phyloP scores from a whole-genome alignment of 148 eudicot genomes.

The Fagopyrum tataricum region DNA sequence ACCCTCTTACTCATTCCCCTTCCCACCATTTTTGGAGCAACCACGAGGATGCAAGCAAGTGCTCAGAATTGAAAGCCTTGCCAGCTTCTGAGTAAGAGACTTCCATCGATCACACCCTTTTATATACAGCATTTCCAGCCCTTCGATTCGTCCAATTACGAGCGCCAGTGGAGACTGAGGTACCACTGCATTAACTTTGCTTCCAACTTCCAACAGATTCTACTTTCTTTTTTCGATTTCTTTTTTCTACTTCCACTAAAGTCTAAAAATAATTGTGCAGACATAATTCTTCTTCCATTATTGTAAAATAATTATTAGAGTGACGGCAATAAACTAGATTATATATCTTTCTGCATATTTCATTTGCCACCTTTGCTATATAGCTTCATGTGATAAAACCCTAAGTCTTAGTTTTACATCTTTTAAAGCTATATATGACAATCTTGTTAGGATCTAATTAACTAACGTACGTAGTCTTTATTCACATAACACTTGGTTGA shows the following conservation, averaged over 20 bases:
- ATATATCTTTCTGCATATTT: not conserved
- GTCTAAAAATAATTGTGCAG: not conserved
- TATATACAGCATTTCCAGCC: not conserved
- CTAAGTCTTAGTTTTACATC: too few relatives aligned
- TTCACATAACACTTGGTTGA: too few relatives aligned
- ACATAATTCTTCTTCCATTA: not conserved
- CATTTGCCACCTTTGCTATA: too few relatives aligned
- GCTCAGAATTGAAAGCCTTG: not conserved
- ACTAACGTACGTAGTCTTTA: too few relatives aligned
- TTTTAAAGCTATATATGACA: too few relatives aligned
- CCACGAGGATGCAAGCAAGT: not conserved
- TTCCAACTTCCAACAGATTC: constrained; percentile 6
- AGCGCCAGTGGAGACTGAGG: not conserved
- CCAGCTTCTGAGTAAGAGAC: not conserved
- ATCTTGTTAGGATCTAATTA: too few relatives aligned
- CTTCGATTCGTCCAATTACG: not conserved
- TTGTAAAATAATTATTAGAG: not conserved
- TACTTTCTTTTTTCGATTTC: too few relatives aligned
- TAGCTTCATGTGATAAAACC: too few relatives aligned
- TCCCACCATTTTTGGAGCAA: constrained; percentile 21
- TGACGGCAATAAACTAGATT: not conserved
- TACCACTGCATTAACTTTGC: not conserved
- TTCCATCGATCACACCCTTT: not conserved
- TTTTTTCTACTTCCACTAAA: not conserved
- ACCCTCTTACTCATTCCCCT: constrained; percentile 18